Base-by-base conservation (phyloP, 2,329 filamentous ascomycete species). In the Lachnellula willkommii region DNA sequence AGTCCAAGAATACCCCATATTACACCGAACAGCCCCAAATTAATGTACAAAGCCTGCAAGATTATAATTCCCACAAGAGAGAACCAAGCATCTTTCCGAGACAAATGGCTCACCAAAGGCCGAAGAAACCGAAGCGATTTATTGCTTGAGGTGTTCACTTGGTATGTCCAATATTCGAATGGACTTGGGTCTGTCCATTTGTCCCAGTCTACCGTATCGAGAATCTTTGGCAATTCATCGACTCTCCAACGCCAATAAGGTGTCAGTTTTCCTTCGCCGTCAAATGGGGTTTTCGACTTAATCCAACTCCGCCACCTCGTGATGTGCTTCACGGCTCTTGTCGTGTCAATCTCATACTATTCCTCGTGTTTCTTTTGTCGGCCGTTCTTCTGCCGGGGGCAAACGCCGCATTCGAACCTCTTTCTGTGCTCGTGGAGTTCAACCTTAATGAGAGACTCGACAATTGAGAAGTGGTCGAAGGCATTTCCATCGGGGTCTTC, bases 201-300 rank as follows among this genome's bases (percentile, higher is more conserved):
- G 37, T 43, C 49, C 49, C 49, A 51, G n/a, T 42, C 40, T 26
- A 43, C 37, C 11, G 37, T 22, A 5, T 36, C n/a, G 11, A 50
- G 24, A 20, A 14, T 39, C 26, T 17, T 39, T 24, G 37, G 20
- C 9, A 50, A 35, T 24, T n/a, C 9, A n/a, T 39, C 15, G 14
- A 26, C 48, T 26, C 48, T 26, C n/a, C 35, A 50, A 24, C 14
- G n/a, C 48, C 48, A 50, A n/a, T 50, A 50, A 20, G 48, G 48
- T n/a, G 48, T 50, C 48, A 50, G 20, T 2, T 20, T 24, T 9
- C 48, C 32, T 12, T n/a, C n/a, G 14, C 5, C 15, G 17, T 50
- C 35, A 39, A 50, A 39, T 17, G 48, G 48, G 9, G 8, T 24
- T 50, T 40, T 24, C 22, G 37, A 6, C n/a, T 24, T 11, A 2